Evolutionary conservation across 2,329 filamentous ascomycete species (phyloP), one percentile per base, ranked within the genome.

Genomic region (Zasmidium citrigriseum): DNA sequence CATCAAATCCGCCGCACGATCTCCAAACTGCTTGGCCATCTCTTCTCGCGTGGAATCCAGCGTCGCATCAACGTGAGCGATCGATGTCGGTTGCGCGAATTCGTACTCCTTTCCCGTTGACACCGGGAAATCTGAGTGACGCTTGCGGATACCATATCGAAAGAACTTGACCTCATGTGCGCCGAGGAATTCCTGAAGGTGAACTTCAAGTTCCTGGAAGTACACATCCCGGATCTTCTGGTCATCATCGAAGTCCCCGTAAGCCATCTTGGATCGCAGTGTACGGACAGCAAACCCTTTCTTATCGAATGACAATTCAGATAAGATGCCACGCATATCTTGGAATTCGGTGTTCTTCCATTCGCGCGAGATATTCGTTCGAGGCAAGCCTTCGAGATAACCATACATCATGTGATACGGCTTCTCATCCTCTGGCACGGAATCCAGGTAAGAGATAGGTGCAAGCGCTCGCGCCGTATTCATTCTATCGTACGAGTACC

Each of bases 401-500:
- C 48, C 57, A 20, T 59, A 59, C 53, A 55, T 55, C 52, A 59
- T 41, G 27, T 55, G 53, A 45, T 59, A 59, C 20, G 57, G 24
- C 23, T 55, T 55, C 23, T 53, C 51, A n/a, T 27, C 38, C 1
- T 54, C 46, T 23, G 56, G 51, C 2, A 58, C 46, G 2, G 29
- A 18, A 0, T 3, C n/a, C 7, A 58, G 21, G 51, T 58, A 58
- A 2, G 56, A 58, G 4, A 58, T 50, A 9, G 3, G 48, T 16
- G 34, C 34, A 4, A 41, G 12, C 34, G 16, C 27, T 7, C 7
- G 7, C 14, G 27, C 27, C 14, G 27, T 14, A 29, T 29, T 29
- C 27, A 29, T 29, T n/a, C n/a, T n/a, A n/a, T n/a, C n/a, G n/a
- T n/a, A n/a, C n/a, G n/a, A n/a, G n/a, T n/a, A n/a, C n/a, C n/a